phyloP scores from a whole-genome alignment of 352 stramenopile species.

The Halophytophthora batemanensis region DNA sequence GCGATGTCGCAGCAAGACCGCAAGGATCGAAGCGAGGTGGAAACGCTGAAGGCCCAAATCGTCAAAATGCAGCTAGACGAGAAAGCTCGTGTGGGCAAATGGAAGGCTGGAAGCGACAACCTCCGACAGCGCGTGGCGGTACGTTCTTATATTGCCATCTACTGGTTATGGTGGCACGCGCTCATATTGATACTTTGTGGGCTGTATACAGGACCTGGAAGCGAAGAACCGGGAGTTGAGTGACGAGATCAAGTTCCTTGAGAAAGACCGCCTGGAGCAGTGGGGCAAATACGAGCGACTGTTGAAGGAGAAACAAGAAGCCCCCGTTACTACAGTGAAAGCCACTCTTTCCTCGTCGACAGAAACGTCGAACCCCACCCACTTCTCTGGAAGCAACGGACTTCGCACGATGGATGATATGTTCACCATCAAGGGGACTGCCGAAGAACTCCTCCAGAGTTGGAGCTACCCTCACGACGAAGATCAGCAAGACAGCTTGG shows the following conservation, averaged over 20 bases:
- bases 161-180: background rate
- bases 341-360: slow-evolving; percentile 1
- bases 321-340: slow-evolving; percentile 1
- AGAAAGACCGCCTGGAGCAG: slow-evolving; percentile 70
- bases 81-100: slow-evolving; percentile 45
- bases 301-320: slow-evolving; percentile 45
- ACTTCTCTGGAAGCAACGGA: slow-evolving; percentile 11
- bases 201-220: slow-evolving; percentile 59
- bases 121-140: slow-evolving; percentile 66
- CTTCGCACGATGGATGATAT: slow-evolving; percentile 36
- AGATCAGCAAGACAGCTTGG: background rate
- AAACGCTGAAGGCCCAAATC: slow-evolving; percentile 78
- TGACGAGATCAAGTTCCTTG: slow-evolving; percentile 78
- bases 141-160: slow-evolving; percentile 8
- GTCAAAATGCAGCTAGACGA: slow-evolving; percentile 80
- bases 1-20: slow-evolving; percentile 48
- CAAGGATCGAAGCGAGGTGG: slow-evolving; percentile 67
- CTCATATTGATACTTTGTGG: background rate
- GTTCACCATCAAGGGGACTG: slow-evolving; percentile 37
- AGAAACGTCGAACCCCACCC: background rate
- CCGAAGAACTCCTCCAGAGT: slow-evolving; percentile 33
- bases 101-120: slow-evolving; percentile 64
- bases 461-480: slow-evolving; percentile 22
- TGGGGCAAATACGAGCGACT: slow-evolving; percentile 67
- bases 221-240: slow-evolving; percentile 65